These are phyloP conservation scores for Neoarthrinium moseri DNA, from an alignment of 2,329 filamentous ascomycete species.

Conservation along the genomic window DNA sequence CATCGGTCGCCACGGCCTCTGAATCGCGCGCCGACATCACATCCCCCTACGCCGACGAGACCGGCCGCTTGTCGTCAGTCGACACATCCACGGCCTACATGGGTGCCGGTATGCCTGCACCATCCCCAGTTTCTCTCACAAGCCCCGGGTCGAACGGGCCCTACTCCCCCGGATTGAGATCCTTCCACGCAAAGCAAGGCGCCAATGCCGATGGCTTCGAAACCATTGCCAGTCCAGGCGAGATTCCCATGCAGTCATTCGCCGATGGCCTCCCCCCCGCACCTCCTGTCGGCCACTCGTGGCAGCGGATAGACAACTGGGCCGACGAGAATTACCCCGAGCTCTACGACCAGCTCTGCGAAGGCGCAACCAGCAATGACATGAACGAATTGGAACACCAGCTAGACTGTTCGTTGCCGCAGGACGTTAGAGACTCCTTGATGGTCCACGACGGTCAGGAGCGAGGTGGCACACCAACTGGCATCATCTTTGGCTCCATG, in stretches of 20 bases:
- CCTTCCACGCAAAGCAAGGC: constrained; percentile 63
- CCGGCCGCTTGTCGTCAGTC: constrained; percentile 48
- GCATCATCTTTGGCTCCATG: constrained; percentile 93
- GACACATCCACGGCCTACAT: constrained; percentile 61
- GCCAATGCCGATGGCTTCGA: constrained; percentile 67
- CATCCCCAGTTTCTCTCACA: constrained; percentile 42
- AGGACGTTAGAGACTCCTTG: constrained; percentile 90
- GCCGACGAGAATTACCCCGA: constrained; percentile 94
- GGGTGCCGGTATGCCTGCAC: constrained; percentile 42
- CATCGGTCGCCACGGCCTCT: constrained; percentile 82
- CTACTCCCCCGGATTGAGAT: constrained; percentile 88
- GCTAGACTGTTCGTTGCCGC: constrained; percentile 87
- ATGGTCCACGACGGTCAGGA: constrained; percentile 96
- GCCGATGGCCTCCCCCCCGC: constrained; percentile 86
- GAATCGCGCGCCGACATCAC: constrained; percentile 86
- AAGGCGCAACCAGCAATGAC: constrained; percentile 90
- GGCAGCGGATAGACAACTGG: constrained; percentile 93
- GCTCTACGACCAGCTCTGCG: constrained; percentile 88
- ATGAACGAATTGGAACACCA: constrained; percentile 96
- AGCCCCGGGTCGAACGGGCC: constrained; percentile 64
- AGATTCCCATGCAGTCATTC: constrained; percentile 97
- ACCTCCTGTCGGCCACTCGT: constrained; percentile 84
- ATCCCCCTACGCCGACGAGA: constrained; percentile 75
- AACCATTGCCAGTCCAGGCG: constrained; percentile 65
- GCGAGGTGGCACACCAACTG: constrained; percentile 84